phyloP scores from a whole-genome alignment of 2,329 filamentous ascomycete genomes.

The Rutstroemia sp. region DNA sequence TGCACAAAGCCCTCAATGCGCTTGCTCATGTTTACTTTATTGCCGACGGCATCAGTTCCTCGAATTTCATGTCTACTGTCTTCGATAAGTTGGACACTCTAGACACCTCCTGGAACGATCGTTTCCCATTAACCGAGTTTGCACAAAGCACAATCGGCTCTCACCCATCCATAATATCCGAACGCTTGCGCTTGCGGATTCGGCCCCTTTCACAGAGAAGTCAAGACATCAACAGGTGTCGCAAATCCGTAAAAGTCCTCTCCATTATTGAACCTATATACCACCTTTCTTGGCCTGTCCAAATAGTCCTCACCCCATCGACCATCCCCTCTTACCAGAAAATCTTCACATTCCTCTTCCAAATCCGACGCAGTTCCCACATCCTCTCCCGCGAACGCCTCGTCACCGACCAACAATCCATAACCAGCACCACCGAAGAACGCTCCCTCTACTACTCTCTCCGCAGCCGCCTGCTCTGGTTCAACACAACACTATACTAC shows the following conservation, averaged over 20 bases:
- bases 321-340: conserved; percentile 61
- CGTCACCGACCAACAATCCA: conserved; percentile 34
- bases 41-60: conserved; percentile 61
- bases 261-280: conserved; percentile 60
- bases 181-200: conserved; percentile 54
- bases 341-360: conserved; percentile 69
- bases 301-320: conserved; percentile 64
- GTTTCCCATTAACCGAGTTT: conserved; percentile 71
- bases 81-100: conserved; percentile 67
- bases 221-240: conserved; percentile 38
- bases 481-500: conserved; percentile 64
- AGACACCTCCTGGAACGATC: conserved; percentile 64
- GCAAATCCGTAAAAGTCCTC: conserved; percentile 55
- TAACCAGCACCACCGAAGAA: conserved; percentile 33
- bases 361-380: conserved; percentile 64
- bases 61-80: conserved; percentile 57
- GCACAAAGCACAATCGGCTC: conserved; percentile 62
- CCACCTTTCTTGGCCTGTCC: conserved; percentile 56
- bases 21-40: conserved; percentile 71
- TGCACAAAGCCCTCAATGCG: conserved; percentile 57
- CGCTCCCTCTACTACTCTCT: conserved; percentile 49
- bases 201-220: conserved; percentile 33
- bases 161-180: conserved; percentile 45
- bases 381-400: conserved; percentile 52
- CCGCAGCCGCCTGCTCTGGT: conserved; percentile 68